Base-by-base conservation (phyloP, 768 basidiomycete species). In the Calvatia gigantea region DNA sequence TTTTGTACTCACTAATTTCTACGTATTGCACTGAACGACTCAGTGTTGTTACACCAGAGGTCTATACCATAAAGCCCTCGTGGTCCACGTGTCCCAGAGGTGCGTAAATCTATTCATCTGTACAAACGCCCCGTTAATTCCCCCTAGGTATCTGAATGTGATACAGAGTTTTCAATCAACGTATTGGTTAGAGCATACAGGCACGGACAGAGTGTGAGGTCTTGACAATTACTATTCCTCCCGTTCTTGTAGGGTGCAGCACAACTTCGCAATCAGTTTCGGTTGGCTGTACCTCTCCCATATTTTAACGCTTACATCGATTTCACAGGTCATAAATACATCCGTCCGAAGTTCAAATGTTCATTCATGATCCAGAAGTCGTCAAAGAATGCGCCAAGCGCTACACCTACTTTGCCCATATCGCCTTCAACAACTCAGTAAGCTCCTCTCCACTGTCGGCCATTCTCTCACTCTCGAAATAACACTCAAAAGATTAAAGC, bases 121-220 rank as follows among this genome's bases (percentile, higher is more conserved):
- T 2, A 37, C 27, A 19, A n/a, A 17, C 17, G 17, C 17, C 31
- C 41, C 12, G n/a, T 21, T n/a, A 52, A 50, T 7, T 37, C 49
- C 32, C 47, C 80, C 0, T 81, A 82, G 84, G 61, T 95, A 93
- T 63, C 81, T 93, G 29, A 71, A 83, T 47, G 80, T 89, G 45
- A 92, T 92, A 91, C 84, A 96, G 0, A 64, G 83, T 9, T 77
- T 99, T 1, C 95, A 98, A 62, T 94, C 91, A 3, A 85, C 87
- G 2, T 99, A 99, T 67, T 98, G 95, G 94, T 82, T 98, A 0
- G 96, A 99, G 68, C 95, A 96, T 2, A 95, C 96, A 6, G 95
- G 96, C n/a, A 98, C 97, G 1, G 96, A 98, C 66, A 95, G 96
- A 0, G 96, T 98, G 0, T 98, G 95, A 91, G 96, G 96, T 1